phyloP scores from a whole-genome alignment of 169 alveolate species.

The Eimeria brunetti region DNA sequence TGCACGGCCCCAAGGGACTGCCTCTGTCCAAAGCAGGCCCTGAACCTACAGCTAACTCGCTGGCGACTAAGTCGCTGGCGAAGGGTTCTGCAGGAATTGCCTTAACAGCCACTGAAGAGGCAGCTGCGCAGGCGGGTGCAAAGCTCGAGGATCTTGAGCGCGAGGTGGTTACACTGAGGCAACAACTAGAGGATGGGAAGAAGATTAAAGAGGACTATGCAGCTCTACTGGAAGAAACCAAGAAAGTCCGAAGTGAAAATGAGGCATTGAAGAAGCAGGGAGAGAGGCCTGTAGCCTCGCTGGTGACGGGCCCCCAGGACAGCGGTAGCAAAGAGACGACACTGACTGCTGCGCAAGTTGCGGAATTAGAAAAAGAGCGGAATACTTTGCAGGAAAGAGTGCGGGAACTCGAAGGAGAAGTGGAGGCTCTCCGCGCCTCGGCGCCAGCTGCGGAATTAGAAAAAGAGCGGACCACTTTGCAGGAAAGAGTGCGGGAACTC shows the following conservation, averaged over 20 bases:
- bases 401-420: neutral
- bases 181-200: neutral
- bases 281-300: neutral
- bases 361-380: constrained; percentile 11
- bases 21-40: neutral
- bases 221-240: neutral
- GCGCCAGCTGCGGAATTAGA: neutral
- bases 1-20: neutral
- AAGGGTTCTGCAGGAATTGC: neutral
- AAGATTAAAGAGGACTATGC: neutral
- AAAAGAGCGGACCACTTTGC: constrained; percentile 17
- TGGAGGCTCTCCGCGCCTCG: neutral
- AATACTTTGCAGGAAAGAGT: neutral
- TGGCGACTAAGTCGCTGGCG: neutral
- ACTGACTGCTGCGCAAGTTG: constrained; percentile 15
- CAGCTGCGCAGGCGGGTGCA: constrained; percentile 9
- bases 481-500: constrained; percentile 5
- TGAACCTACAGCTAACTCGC: neutral
- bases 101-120: neutral
- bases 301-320: neutral
- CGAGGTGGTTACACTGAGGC: neutral
- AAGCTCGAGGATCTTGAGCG: neutral
- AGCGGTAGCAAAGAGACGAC: neutral
- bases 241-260: neutral
- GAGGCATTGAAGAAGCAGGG: neutral